Conservation (phyloP, 202 grass and related monocot genomes). For the Cymbopogon flexuosus region DNA sequence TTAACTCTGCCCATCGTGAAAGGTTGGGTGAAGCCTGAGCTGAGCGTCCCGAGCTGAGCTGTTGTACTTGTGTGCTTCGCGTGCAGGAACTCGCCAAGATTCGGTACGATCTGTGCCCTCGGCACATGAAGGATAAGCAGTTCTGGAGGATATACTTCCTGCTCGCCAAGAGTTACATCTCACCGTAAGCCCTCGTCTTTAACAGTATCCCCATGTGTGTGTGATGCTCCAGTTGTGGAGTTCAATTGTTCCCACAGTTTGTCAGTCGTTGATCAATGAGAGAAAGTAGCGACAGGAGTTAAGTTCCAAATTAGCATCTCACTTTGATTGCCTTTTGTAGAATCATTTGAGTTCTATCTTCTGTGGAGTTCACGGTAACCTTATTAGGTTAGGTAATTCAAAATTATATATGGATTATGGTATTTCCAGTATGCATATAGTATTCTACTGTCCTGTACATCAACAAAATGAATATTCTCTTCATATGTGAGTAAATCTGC, state of each 20-base stretch:
- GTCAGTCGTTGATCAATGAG: not conserved
- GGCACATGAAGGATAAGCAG: slow-evolving; percentile 78
- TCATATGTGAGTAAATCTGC: not conserved
- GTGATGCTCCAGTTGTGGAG: not conserved
- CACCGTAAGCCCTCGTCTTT: slow-evolving; percentile 43
- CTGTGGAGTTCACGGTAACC: not conserved
- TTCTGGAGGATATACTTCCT: slow-evolving; percentile 88
- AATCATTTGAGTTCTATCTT: not conserved
- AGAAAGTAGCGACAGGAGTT: not conserved
- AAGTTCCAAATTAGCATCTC: not conserved
- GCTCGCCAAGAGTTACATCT: slow-evolving; percentile 60
- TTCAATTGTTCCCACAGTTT: not conserved
- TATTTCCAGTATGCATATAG: not conserved
- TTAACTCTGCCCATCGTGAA: not conserved
- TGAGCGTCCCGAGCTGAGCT: not conserved
- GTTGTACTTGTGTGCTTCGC: not conserved
- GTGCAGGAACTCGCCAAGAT: slow-evolving; percentile 78
- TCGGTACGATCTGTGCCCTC: slow-evolving; percentile 76
- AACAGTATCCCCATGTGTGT: not conserved
- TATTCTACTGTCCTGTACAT: not conserved
- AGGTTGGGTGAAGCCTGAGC: not conserved
- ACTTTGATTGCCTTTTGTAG: not conserved
- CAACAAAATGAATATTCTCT: not conserved
- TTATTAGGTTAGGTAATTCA: not conserved
- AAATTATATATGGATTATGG: not conserved